These are phyloP conservation scores for Trichoderma atrobrunneum DNA, from an alignment of 2,329 filamentous ascomycete species.

Conservation along the genomic window DNA sequence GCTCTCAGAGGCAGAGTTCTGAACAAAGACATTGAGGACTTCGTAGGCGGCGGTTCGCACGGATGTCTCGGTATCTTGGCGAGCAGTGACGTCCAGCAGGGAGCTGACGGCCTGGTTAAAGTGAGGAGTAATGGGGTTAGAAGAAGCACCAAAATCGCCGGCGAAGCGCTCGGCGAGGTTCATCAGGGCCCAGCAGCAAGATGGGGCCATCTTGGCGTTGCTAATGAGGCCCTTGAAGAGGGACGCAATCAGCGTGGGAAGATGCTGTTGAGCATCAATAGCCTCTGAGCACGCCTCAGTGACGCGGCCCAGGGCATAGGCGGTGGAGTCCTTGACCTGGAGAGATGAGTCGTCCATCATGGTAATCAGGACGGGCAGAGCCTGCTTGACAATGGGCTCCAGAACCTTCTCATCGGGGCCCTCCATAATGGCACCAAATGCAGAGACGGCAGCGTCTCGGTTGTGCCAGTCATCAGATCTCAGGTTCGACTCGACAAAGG, in stretches of 20 bases:
- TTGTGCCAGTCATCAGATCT: constrained; percentile 90
- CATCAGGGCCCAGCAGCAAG: constrained; percentile 99
- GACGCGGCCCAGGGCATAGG: constrained; percentile 92
- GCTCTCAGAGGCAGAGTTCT: constrained; percentile 84
- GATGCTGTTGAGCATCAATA: constrained; percentile 79
- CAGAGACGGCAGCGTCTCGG: constrained; percentile 92
- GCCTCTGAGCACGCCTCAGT: constrained; percentile 90
- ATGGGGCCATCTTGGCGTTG: constrained; percentile 94
- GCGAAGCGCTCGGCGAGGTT: constrained; percentile 95
- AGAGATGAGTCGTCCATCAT: constrained; percentile 89
- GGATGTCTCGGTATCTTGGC: constrained; percentile 77
- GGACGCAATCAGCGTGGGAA: constrained; percentile 80
- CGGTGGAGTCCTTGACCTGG: constrained; percentile 92
- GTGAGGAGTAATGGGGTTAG: constrained; percentile 84
- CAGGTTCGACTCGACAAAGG: constrained; percentile 89
- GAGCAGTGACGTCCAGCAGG: constrained; percentile 80
- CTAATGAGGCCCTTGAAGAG: constrained; percentile 87
- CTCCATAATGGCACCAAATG: constrained; percentile 98
- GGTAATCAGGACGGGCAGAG: constrained; percentile 82
- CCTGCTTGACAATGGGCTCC: constrained; percentile 93
- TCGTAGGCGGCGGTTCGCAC: constrained; percentile 96
- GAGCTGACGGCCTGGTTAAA: constrained; percentile 90
- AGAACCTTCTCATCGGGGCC: constrained; percentile 90
- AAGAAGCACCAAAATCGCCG: constrained; percentile 70
- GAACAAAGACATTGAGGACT: constrained; percentile 91